A percentile compares a stretch with the other conserved stretches of the same genome.
Conservation (phyloP, 805 yeast species). For the Lipomyces starkeyi region DNA sequence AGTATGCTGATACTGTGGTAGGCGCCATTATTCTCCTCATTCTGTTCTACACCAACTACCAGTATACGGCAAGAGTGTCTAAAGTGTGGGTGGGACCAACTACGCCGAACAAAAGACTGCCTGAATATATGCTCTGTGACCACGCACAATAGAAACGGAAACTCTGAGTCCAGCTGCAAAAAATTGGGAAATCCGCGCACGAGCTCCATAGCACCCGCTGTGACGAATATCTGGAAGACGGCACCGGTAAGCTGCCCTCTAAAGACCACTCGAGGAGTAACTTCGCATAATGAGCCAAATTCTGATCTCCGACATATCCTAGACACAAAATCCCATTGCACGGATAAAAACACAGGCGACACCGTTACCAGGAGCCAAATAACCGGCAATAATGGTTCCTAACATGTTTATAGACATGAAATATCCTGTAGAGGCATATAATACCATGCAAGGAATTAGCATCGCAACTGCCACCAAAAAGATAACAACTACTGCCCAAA, state of each 20-base stretch:
- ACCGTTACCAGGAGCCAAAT: slow-evolving; percentile 65
- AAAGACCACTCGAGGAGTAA: slow-evolving; percentile 65
- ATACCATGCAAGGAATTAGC: slow-evolving; percentile 65
- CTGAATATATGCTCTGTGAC: slow-evolving; percentile 56
- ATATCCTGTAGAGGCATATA: slow-evolving; percentile 67
- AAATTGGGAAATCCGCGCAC: slow-evolving; percentile 43
- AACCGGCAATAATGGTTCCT: slow-evolving; percentile 68
- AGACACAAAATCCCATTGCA: slow-evolving; percentile 62
- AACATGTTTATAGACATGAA: slow-evolving; percentile 65
- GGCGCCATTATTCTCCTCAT: slow-evolving; percentile 62
- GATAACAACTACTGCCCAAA: slow-evolving; percentile 67
- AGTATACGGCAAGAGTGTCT: slow-evolving; percentile 53
- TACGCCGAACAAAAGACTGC: slow-evolving; percentile 68
- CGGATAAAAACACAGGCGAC: slow-evolving; percentile 67
- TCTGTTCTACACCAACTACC: slow-evolving; percentile 57
- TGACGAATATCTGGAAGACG: slow-evolving; percentile 50
- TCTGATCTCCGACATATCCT: slow-evolving; percentile 63
- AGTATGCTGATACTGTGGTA: slow-evolving; percentile 48
- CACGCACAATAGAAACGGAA: slow-evolving; percentile 57
- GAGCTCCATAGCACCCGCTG: slow-evolving; percentile 51
- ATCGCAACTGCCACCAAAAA: slow-evolving; percentile 59
- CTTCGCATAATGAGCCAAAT: slow-evolving; percentile 68
- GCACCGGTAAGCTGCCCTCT: slow-evolving; percentile 57
- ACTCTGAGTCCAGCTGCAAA: slow-evolving; percentile 54
- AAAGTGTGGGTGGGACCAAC: slow-evolving; percentile 69